Conservation (phyloP, 2,329 filamentous ascomycete species). For the Ophiostoma quercus region DNA sequence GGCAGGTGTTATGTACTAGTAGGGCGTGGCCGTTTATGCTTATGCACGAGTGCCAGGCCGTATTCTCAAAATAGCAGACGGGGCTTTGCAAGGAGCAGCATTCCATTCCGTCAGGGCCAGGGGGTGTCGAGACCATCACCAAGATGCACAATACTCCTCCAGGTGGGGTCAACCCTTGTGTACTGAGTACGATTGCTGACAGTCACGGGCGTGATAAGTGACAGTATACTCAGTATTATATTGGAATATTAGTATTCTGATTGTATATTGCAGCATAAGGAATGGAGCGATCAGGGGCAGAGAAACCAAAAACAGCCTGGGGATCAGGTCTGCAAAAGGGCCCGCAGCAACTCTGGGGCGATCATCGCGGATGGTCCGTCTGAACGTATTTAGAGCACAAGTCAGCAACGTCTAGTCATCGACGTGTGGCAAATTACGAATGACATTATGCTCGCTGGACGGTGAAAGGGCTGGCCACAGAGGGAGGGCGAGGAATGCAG, state of each 20-base stretch:
- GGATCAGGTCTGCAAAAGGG: neutral
- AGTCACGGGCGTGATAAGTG: neutral
- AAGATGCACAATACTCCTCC: constrained; percentile 6
- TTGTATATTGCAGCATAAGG: neutral
- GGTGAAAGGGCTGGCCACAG: neutral
- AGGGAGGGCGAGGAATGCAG: neutral
- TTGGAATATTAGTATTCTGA: neutral
- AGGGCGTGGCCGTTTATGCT: neutral
- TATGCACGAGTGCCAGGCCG: neutral
- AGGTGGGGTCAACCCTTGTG: neutral
- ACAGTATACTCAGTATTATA: neutral
- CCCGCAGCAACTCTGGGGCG: neutral
- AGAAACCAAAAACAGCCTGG: neutral
- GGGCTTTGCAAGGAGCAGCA: constrained; percentile 1
- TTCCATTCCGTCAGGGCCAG: constrained; percentile 9
- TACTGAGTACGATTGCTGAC: neutral
- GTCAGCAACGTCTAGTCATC: neutral
- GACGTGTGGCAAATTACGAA: neutral
- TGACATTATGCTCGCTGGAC: neutral
- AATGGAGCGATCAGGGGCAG: neutral
- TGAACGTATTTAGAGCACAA: neutral
- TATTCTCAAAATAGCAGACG: constrained; percentile 12
- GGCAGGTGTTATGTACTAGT: constrained; percentile 4
- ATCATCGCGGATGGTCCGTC: neutral
- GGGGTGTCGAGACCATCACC: neutral